Evolutionary conservation across 2,329 filamentous ascomycete species (phyloP).

Genomic region (Sporothrix globosa): DNA sequence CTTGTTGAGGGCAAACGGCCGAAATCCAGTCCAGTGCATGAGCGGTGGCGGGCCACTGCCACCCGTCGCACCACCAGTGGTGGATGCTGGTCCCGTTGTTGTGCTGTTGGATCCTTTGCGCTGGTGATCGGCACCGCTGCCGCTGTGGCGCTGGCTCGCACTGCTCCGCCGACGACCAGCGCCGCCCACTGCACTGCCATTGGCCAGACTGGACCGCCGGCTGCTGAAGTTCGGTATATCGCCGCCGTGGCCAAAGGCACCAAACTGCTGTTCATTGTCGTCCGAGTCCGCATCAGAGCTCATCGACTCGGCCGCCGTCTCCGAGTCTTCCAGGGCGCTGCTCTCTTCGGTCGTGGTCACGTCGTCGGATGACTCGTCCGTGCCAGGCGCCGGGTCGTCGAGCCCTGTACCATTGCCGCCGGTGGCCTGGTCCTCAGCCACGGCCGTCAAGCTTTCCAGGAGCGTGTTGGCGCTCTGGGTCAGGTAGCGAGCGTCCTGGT

Average conservation of each 20-base stretch:
- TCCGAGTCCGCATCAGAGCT: constrained; percentile 26
- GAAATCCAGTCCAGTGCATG: constrained; percentile 34
- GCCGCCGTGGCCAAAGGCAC: constrained; percentile 14
- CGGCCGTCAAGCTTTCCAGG: constrained; percentile 34
- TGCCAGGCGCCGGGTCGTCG: constrained; percentile 27
- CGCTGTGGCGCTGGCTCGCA: constrained; percentile 19
- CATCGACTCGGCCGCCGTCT: constrained; percentile 31
- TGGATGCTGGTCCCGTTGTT: not conserved
- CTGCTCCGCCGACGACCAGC: constrained; percentile 30
- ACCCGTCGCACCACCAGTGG: not conserved
- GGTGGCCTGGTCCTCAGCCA: constrained; percentile 31
- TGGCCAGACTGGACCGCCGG: constrained; percentile 21
- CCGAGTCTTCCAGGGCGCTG: constrained; percentile 32
- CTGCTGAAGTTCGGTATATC: constrained; percentile 20
- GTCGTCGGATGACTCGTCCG: constrained; percentile 25
- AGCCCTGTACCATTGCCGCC: constrained; percentile 29
- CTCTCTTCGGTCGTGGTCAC: constrained; percentile 30
- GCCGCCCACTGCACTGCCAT: constrained; percentile 11
- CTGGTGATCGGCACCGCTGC: constrained; percentile 20
- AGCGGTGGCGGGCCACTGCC: constrained; percentile 12
- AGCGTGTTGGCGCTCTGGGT: constrained; percentile 32
- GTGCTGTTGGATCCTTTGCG: constrained; percentile 28
- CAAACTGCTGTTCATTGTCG: constrained; percentile 28
- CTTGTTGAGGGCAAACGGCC: constrained; percentile 34
- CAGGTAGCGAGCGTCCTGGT: constrained; percentile 35